A percentile compares a stretch with the other conserved stretches of the same genome.
Evolutionary conservation across 164 flowering plant species (phyloP).

Genomic region (Platanus orientalis): DNA sequence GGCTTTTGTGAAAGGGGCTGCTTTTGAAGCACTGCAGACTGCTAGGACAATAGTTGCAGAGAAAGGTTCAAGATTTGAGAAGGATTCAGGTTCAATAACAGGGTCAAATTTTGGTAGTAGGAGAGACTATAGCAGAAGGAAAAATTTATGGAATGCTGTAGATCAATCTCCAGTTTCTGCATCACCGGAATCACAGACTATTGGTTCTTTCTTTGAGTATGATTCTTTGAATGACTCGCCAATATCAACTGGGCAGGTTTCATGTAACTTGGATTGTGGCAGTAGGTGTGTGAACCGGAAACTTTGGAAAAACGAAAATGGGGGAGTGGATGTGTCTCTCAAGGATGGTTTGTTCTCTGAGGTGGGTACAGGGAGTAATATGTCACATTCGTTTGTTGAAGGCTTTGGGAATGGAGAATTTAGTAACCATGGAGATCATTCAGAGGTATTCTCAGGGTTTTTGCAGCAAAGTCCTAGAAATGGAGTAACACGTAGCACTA

Average conservation of each 20-base stretch:
- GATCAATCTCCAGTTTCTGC: slow-evolving; percentile 44
- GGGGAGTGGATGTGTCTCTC: slow-evolving; percentile 80
- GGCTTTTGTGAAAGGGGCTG: slow-evolving; percentile 89
- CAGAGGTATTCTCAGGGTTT: slow-evolving; percentile 58
- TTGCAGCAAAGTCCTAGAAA: slow-evolving; percentile 33
- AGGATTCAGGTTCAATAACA: slow-evolving; percentile 33
- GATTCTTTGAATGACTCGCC: slow-evolving; percentile 66
- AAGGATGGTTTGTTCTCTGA: slow-evolving; percentile 77
- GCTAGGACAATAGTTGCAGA: slow-evolving; percentile 53
- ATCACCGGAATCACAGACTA: slow-evolving; percentile 84
- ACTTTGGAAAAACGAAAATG: slow-evolving; percentile 67
- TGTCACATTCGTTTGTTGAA: slow-evolving; percentile 13
- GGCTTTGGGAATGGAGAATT: slow-evolving; percentile 23
- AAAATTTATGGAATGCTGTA: slow-evolving; percentile 18
- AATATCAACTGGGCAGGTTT: slow-evolving; percentile 42
- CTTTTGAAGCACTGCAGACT: slow-evolving; percentile 79
- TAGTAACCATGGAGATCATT: slow-evolving; percentile 25
- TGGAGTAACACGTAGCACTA: slow-evolving; percentile 31
- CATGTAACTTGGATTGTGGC: slow-evolving; percentile 27
- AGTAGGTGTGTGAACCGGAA: slow-evolving; percentile 55
- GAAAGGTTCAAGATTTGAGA: slow-evolving; percentile 39
- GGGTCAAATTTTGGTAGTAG: slow-evolving; percentile 51
- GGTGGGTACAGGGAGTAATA: slow-evolving; percentile 22
- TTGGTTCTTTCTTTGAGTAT: slow-evolving; percentile 53
- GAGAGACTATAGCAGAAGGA: slow-evolving; percentile 31